Conservation (phyloP, 2,329 filamentous ascomycete species). For the Colletotrichum phormii region DNA sequence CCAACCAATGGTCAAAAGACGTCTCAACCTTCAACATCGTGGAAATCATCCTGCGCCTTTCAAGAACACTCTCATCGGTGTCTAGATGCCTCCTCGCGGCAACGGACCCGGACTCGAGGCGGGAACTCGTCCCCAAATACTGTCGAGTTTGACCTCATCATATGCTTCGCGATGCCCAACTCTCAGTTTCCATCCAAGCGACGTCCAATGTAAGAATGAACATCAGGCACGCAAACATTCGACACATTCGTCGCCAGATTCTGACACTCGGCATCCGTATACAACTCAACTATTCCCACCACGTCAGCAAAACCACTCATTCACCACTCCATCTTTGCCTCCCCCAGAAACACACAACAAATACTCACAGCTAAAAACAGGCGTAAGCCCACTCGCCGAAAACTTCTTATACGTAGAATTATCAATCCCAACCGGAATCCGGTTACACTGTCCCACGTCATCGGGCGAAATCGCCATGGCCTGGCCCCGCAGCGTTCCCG, state of each 20-base stretch:
- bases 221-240: slow-evolving; percentile 23
- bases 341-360: background rate
- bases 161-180: background rate
- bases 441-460: background rate
- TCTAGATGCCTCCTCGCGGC: too few relatives aligned
- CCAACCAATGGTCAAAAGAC: rapidly evolving
- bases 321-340: background rate
- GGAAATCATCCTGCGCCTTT: background rate
- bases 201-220: slow-evolving; percentile 25
- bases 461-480: slow-evolving; percentile 1
- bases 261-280: slow-evolving; percentile 19
- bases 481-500: background rate
- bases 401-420: slow-evolving; percentile 26
- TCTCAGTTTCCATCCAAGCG: slow-evolving; percentile 15
- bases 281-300: slow-evolving; percentile 10
- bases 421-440: background rate
- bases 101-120: too few relatives aligned
- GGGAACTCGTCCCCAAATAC: too few relatives aligned
- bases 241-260: slow-evolving; percentile 21
- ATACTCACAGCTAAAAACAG: slow-evolving; percentile 14
- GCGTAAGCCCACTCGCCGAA: slow-evolving; percentile 2
- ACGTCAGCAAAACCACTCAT: background rate
- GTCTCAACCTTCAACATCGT: background rate
- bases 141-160: too few relatives aligned
- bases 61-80: background rate